Evolutionary conservation across 1,139 yeast species (phyloP).

Genomic region (Scheffersomyces titani): DNA sequence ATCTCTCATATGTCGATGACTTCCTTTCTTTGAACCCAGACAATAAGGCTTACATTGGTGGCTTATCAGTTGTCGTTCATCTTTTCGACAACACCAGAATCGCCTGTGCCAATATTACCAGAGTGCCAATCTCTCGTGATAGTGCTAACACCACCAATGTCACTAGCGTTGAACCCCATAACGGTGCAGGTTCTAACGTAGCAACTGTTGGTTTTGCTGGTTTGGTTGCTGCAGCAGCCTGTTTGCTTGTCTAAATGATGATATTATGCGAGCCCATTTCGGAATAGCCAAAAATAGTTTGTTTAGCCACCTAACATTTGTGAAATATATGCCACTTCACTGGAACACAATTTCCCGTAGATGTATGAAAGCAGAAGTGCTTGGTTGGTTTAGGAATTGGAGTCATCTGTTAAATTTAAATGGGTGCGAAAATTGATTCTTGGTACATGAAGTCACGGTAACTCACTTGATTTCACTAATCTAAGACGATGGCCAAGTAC

Average conservation of each 20-base stretch:
- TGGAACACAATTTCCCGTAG: background rate
- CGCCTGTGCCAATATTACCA: conserved; percentile 44
- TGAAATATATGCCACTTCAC: background rate
- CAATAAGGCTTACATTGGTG: conserved; percentile 37
- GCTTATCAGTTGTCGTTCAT: conserved; percentile 41
- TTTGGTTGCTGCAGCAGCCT: conserved; percentile 13
- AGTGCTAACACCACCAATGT: conserved; percentile 5
- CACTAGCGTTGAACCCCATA: conserved; percentile 7
- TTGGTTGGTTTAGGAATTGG: background rate
- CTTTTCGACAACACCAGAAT: conserved; percentile 32
- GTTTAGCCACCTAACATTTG: background rate
- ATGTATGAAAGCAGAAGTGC: background rate
- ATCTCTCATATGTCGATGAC: conserved; percentile 31
- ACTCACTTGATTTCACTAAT: background rate
- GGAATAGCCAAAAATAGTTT: background rate
- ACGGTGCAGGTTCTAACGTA: conserved; percentile 9
- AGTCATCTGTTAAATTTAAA: background rate
- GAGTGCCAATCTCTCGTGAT: conserved; percentile 7
- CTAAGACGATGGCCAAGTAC: background rate
- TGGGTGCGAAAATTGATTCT: background rate
- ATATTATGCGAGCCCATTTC: background rate
- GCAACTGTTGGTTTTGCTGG: conserved; percentile 17
- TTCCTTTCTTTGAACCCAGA: conserved; percentile 40
- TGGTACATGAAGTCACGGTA: background rate
- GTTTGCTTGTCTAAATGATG: conserved; percentile 13